Evolutionary conservation across 257 asterid genomes (phyloP), one percentile per base, ranked within the genome.

Genomic region (Jaltomata sinuosa): DNA sequence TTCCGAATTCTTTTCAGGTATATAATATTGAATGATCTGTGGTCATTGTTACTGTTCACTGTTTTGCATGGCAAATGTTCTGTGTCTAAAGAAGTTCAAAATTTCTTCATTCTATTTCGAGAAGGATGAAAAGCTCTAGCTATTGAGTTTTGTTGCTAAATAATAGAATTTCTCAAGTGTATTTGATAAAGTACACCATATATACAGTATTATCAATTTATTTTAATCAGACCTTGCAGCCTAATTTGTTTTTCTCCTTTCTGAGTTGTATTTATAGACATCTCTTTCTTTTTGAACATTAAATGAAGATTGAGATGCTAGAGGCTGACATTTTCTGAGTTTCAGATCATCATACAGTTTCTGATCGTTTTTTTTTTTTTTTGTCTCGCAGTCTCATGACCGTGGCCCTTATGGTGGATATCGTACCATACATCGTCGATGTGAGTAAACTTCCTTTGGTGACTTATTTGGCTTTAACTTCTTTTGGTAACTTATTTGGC

Each of bases 321-420:
- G 61, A 25, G 67, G 12, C 29, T n/a, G 71, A 5, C 21, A 10
- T 83, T 62, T 68, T 29, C 85, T 49, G 84, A 14, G 76, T 47
- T 32, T 11, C 12, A 25, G 29, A 64, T 84, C 34, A 25, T 72
- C 80, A 83, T 54, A 59, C 78, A 16, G 62, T 49, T 76, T 76
- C 45, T 47, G 45, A 76, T 49, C 10, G 8, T 16, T 27, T 0
- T 87, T 78, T 84, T 87, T 78, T 84, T n/a, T 49, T 40, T 15
- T 78, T 79, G 85, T 53, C 45, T 57, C 83, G 81, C 93, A 91
- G 97, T 62, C 84, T 16, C 89, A 88, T 80, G 91, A 88, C 80
- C 89, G 50, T 38, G 77, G 88, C 62, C 87, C 87, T 83, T 86
- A 82, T 86, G 80, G 80, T 83, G 91, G 87, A 79, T 80, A 62